Conservation (phyloP, 2,329 filamentous ascomycete genomes). For the Leptographium procerum region DNA sequence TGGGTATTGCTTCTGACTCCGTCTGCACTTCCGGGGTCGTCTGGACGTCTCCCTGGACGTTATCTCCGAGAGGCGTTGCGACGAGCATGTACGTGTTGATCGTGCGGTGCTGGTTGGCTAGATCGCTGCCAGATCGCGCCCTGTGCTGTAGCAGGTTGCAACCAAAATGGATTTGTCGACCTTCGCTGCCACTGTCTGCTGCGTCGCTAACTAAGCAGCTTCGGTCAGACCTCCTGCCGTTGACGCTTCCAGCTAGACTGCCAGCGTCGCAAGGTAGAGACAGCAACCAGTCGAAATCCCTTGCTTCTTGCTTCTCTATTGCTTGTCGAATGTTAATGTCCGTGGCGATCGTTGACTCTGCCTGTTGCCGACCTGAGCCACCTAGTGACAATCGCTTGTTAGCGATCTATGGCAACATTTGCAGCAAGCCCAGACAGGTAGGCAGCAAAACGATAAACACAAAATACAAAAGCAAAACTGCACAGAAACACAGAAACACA, state of each 20-base stretch:
- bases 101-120: conserved; percentile 13
- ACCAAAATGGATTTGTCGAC: conserved; percentile 31
- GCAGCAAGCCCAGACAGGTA: no score
- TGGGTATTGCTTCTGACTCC: background rate
- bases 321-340: conserved; percentile 2
- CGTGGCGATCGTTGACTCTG: background rate
- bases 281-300: conserved; percentile 40
- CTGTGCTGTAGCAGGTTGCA: conserved; percentile 39
- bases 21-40: background rate
- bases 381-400: background rate
- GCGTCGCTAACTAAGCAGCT: conserved; percentile 5
- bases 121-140: conserved; percentile 15
- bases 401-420: background rate
- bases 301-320: conserved; percentile 28
- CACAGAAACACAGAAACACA: background rate
- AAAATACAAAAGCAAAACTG: background rate
- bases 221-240: conserved; percentile 5
- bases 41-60: background rate
- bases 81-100: conserved; percentile 34
- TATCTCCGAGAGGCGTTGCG: conserved; percentile 29
- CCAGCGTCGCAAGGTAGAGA: conserved; percentile 20
- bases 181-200: conserved; percentile 4
- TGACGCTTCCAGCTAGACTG: background rate
- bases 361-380: background rate
- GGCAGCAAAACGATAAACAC: no score